Evolutionary conservation across 441 rosid species (phyloP).

Genomic region (Euphorbia schlechtendalii): DNA sequence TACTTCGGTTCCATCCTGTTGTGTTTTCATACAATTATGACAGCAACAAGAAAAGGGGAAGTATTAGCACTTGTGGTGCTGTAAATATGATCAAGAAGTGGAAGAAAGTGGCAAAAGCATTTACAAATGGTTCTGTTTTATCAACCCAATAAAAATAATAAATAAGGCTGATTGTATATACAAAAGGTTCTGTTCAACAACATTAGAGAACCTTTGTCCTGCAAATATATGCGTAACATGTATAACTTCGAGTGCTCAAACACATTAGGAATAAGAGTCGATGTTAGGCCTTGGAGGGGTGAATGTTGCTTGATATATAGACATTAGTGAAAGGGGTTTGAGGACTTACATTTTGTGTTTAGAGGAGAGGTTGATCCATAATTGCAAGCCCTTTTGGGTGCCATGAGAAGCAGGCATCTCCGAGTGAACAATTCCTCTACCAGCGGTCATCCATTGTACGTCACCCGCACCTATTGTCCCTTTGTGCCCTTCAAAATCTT

Average conservation of each 20-base stretch:
- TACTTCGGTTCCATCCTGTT: conserved; percentile 73
- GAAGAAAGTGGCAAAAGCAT: conserved; percentile 24
- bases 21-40: neutral
- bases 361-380: conserved; percentile 88
- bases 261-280: too few relatives aligned
- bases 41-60: neutral
- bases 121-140: conserved; percentile 14
- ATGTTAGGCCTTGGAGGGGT: too few relatives aligned
- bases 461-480: conserved; percentile 73
- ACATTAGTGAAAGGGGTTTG: too few relatives aligned
- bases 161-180: conserved; percentile 16
- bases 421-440: conserved; percentile 91
- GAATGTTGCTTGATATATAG: too few relatives aligned
- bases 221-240: too few relatives aligned
- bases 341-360: conserved; percentile 61
- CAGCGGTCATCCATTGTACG: conserved; percentile 95
- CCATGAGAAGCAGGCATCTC: conserved; percentile 82
- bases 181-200: too few relatives aligned
- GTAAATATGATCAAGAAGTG: neutral
- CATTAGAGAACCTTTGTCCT: too few relatives aligned
- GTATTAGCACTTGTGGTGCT: neutral
- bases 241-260: too few relatives aligned
- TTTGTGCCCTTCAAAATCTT: conserved; percentile 83
- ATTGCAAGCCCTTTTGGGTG: conserved; percentile 70
- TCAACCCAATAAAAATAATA: conserved; percentile 7